Conservation (phyloP, 306 rosid genomes). For the Boehmeria nivea region DNA sequence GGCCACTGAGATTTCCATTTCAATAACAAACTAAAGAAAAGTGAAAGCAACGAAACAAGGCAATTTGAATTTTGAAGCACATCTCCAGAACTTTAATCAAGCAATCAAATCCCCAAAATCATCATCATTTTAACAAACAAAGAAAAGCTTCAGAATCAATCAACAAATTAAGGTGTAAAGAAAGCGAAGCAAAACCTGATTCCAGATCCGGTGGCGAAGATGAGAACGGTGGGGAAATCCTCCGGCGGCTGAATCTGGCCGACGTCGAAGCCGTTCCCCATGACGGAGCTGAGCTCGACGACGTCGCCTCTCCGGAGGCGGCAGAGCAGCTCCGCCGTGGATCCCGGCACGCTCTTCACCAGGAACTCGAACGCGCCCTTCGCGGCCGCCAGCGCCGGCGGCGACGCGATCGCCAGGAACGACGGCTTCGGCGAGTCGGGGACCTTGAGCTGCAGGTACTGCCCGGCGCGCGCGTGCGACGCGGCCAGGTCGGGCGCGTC, state of each 20-base stretch:
- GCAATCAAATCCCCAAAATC: neutral
- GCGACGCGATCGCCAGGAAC: constrained; percentile 87
- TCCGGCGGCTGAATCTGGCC: constrained; percentile 68
- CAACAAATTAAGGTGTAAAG: neutral
- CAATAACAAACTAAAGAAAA: neutral
- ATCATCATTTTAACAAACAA: too few relatives aligned
- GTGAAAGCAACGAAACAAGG: too few relatives aligned
- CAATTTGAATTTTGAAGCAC: too few relatives aligned
- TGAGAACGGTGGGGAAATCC: constrained; percentile 47
- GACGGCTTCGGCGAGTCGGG: constrained; percentile 55
- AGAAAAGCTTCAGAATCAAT: too few relatives aligned
- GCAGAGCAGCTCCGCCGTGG: constrained; percentile 81
- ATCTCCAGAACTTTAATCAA: neutral
- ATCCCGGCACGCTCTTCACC: constrained; percentile 77
- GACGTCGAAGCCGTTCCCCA: constrained; percentile 79
- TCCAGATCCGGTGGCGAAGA: constrained; percentile 92
- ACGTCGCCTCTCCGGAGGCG: constrained; percentile 78
- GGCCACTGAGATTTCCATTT: neutral
- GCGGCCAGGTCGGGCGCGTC: constrained; percentile 66
- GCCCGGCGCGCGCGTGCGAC: constrained; percentile 74
- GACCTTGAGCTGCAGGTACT: constrained; percentile 79
- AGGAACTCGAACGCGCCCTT: constrained; percentile 71
- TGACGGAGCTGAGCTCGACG: constrained; percentile 66
- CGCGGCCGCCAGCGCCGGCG: constrained; percentile 49
- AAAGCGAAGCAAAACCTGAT: constrained; percentile 49